phyloP scores from a whole-genome alignment of 176 grass and related monocot species.

The Saccharum officinarum region DNA sequence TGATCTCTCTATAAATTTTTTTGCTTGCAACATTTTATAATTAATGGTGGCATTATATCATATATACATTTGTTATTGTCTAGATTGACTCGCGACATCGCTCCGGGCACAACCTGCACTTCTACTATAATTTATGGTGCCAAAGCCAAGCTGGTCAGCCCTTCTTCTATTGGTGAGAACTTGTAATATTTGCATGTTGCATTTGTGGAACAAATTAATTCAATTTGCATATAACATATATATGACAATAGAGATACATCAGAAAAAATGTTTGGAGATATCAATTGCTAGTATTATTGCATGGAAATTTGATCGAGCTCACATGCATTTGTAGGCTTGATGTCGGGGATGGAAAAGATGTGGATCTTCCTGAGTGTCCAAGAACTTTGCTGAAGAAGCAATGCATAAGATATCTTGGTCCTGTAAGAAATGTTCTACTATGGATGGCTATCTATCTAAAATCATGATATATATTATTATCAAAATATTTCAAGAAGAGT shows the following conservation, averaged over 20 bases:
- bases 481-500: not conserved
- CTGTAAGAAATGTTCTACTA: slow-evolving; percentile 58
- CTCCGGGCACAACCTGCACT: slow-evolving; percentile 87
- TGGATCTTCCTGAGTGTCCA: slow-evolving; percentile 71
- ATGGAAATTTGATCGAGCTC: not conserved
- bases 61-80: slow-evolving; percentile 3
- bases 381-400: slow-evolving; percentile 70
- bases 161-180: slow-evolving; percentile 96
- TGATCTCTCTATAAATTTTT: not conserved
- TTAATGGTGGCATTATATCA: not conserved
- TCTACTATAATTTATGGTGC: slow-evolving; percentile 78
- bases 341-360: slow-evolving; percentile 75
- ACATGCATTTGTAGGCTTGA: slow-evolving; percentile 64
- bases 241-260: not conserved
- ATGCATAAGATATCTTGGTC: slow-evolving; percentile 91
- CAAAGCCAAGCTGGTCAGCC: slow-evolving; percentile 75
- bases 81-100: slow-evolving; percentile 91
- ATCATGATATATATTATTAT: not conserved
- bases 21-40: not conserved
- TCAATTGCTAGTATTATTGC: not conserved
- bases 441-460: not conserved
- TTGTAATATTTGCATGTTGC: not conserved
- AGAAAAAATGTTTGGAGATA: not conserved
- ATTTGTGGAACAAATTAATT: not conserved
- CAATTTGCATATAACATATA: not conserved